Evolutionary conservation across 2,329 filamentous ascomycete species (phyloP).

Genomic region (Myriangium duriaei): DNA sequence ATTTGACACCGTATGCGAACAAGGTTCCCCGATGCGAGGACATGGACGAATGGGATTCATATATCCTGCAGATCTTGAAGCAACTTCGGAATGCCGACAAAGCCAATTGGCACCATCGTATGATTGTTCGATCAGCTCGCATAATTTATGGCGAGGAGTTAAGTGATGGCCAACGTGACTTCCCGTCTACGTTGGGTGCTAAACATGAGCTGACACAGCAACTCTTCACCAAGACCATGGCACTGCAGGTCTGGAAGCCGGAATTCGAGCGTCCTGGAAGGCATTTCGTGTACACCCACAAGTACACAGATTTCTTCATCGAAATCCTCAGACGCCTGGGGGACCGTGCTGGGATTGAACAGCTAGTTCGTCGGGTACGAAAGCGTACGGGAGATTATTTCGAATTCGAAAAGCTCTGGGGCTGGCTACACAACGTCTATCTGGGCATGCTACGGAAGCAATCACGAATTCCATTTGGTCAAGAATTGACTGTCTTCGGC

Average conservation of each 20-base stretch:
- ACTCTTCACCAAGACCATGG: conserved; percentile 89
- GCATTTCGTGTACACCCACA: conserved; percentile 83
- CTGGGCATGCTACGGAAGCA: conserved; percentile 45
- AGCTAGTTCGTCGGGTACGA: conserved; percentile 64
- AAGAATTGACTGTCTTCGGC: conserved; percentile 54
- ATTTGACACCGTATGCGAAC: conserved; percentile 42
- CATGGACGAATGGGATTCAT: conserved; percentile 44
- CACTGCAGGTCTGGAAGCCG: conserved; percentile 88
- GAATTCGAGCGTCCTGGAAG: conserved; percentile 73
- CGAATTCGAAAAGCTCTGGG: conserved; percentile 51
- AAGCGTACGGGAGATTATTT: conserved; percentile 68
- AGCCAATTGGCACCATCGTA: conserved; percentile 89
- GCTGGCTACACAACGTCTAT: conserved; percentile 46
- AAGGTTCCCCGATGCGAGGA: conserved; percentile 38
- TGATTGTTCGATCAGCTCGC: conserved; percentile 61
- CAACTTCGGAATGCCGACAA: conserved; percentile 61
- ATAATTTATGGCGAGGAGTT: conserved; percentile 46
- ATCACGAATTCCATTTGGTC: conserved; percentile 44
- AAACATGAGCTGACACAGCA: conserved; percentile 71
- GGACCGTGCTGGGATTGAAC: conserved; percentile 65
- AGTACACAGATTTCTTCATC: conserved; percentile 75
- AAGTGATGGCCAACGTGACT: conserved; percentile 28
- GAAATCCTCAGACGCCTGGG: conserved; percentile 59
- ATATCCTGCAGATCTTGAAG: conserved; percentile 51
- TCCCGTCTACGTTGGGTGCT: conserved; percentile 43